Conservation (phyloP, 768 basidiomycete species). For the Pisolithus tinctorius region DNA sequence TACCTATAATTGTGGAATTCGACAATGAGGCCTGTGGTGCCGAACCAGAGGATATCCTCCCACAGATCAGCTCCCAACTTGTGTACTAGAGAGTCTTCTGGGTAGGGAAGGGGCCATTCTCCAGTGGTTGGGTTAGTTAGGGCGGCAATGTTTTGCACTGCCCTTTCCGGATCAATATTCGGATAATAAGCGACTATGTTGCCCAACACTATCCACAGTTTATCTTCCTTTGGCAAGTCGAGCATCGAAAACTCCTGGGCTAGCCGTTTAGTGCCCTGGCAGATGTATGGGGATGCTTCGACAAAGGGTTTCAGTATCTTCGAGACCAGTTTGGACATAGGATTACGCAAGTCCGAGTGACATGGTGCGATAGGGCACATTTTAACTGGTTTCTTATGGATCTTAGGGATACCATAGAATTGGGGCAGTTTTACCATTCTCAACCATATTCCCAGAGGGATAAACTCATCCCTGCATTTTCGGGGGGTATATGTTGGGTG, state of each 20-base stretch:
- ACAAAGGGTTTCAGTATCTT: background rate
- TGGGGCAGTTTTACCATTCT: background rate
- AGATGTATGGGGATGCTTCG: background rate
- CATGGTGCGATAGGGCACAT: too few species aligned
- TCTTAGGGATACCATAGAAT: too few species aligned
- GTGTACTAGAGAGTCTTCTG: background rate
- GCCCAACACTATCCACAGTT: background rate
- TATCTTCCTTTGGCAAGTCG: background rate
- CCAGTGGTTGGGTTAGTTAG: too few species aligned
- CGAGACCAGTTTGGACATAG: slow-evolving; percentile 4
- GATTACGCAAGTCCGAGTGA: slow-evolving; percentile 1
- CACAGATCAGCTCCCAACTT: background rate
- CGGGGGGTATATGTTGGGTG: background rate
- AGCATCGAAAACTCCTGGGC: background rate
- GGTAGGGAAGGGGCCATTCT: background rate
- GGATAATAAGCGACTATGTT: slow-evolving; percentile 9
- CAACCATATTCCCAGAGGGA: background rate
- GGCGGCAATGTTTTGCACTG: background rate
- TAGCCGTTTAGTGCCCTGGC: background rate
- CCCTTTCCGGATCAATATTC: background rate
- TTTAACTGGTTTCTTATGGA: too few species aligned
- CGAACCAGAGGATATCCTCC: background rate
- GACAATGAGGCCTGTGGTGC: background rate
- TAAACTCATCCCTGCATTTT: background rate
- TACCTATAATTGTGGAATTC: slow-evolving; percentile 1